Conservation (phyloP, 192 early-diverging fungal genomes). For the Chytriomyces sp. region DNA sequence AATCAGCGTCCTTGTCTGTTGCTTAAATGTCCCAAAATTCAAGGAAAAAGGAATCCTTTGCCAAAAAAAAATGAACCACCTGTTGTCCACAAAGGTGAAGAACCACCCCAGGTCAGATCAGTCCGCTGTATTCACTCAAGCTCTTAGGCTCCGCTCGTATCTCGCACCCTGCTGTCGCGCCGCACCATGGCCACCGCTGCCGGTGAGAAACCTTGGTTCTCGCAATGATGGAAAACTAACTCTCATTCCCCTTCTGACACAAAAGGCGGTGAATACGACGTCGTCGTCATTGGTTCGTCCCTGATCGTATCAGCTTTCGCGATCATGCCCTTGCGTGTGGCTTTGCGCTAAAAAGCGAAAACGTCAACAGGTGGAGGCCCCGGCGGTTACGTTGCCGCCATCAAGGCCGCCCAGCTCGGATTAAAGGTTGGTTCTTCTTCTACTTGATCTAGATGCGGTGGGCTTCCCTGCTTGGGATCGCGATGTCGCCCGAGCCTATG, state of each 20-base stretch:
- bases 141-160: background rate
- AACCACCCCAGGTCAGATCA: no score
- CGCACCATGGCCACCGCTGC: constrained; percentile 13
- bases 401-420: constrained; percentile 97
- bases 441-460: constrained; percentile 1
- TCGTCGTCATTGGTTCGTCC: constrained; percentile 36
- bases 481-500: background rate
- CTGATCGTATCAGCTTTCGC: background rate
- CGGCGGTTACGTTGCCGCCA: constrained; percentile 97
- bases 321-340: background rate
- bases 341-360: background rate
- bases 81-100: background rate
- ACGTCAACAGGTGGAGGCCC: constrained; percentile 91
- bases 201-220: background rate
- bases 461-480: background rate
- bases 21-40: no score
- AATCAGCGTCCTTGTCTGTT: no score
- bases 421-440: constrained; percentile 78
- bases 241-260: background rate
- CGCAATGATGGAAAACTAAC: background rate
- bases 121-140: background rate
- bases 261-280: constrained; percentile 27
- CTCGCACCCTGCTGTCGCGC: background rate
- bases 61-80: background rate
- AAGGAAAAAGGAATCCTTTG: no score